Percentiles rank a stretch among this genome's conserved stretches.
Evolutionary conservation across 306 rosid genomes (phyloP).

Genomic region (Corylus heterophylla): DNA sequence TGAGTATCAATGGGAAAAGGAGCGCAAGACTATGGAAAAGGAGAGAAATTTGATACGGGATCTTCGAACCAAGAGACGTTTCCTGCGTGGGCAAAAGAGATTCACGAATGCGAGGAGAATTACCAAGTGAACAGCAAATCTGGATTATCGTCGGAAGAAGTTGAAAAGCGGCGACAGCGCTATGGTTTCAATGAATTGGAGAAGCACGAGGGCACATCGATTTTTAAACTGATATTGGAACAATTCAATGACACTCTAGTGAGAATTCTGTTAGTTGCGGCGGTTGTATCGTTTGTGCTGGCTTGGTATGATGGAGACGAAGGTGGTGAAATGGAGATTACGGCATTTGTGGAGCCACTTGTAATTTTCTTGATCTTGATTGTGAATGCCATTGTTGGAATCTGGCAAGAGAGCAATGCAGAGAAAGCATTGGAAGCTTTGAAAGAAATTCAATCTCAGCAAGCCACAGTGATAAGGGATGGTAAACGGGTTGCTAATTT

Average conservation of each 20-base stretch:
- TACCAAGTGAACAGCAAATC: neutral
- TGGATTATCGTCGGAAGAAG: constrained; percentile 31
- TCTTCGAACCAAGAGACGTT: neutral
- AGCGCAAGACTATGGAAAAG: constrained; percentile 1
- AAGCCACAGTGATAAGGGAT: constrained; percentile 63
- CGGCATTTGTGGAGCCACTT: constrained; percentile 59
- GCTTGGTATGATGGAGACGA: constrained; percentile 82
- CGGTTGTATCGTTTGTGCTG: constrained; percentile 77
- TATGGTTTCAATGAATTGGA: constrained; percentile 80
- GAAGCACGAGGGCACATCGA: constrained; percentile 79
- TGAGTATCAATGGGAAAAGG: neutral
- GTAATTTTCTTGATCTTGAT: constrained; percentile 54
- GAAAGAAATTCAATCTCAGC: constrained; percentile 91
- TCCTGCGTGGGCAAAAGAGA: constrained; percentile 1
- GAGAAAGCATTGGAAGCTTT: constrained; percentile 92
- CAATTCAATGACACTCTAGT: constrained; percentile 91
- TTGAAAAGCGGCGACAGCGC: constrained; percentile 49
- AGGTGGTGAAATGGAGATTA: constrained; percentile 51
- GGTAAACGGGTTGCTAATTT: constrained; percentile 35
- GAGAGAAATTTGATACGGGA: neutral
- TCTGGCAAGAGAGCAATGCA: constrained; percentile 96
- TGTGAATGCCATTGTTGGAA: constrained; percentile 70
- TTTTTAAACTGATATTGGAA: constrained; percentile 62
- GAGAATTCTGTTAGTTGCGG: constrained; percentile 79
- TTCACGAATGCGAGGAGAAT: neutral